Conservation (phyloP, 768 basidiomycete genomes). For the Fomitopsis pulvina region DNA sequence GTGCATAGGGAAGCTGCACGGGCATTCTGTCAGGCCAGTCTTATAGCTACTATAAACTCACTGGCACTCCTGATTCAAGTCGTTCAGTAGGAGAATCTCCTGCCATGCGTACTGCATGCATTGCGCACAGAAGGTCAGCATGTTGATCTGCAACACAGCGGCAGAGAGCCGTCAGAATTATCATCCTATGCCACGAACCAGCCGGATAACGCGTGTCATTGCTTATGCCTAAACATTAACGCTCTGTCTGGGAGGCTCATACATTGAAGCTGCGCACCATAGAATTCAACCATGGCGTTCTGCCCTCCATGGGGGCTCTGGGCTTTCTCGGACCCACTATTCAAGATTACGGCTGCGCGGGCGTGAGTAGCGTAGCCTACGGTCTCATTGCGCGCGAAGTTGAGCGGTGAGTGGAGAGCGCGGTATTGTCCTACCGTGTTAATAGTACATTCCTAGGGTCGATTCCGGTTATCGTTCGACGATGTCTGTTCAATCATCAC, state of each 20-base stretch:
- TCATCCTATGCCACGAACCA: background rate
- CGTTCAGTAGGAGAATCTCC: conserved; percentile 60
- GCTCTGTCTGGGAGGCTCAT: background rate
- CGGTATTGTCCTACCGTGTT: background rate
- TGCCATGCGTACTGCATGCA: conserved; percentile 83
- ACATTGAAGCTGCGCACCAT: background rate
- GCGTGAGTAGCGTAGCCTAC: conserved; percentile 86
- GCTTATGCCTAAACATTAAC: background rate
- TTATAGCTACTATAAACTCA: background rate
- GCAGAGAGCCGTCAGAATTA: too few species aligned
- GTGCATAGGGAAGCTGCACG: conserved; percentile 64
- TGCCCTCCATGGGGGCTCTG: conserved; percentile 89
- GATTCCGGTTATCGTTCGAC: conserved; percentile 96
- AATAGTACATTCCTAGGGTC: conserved; percentile 42
- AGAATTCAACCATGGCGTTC: conserved; percentile 73
- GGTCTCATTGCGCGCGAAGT: conserved; percentile 92
- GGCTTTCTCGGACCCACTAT: conserved; percentile 93
- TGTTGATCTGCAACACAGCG: too few species aligned
- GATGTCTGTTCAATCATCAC: conserved; percentile 90
- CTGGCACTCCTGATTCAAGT: background rate
- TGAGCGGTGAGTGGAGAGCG: conserved; percentile 53
- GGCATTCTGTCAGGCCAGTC: conserved; percentile 69
- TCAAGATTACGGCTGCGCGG: conserved; percentile 89
- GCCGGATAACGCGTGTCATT: background rate
- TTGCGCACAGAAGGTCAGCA: conserved; percentile 79